Evolutionary conservation across 1,139 yeast genomes (phyloP), one percentile per base, ranked within the genome.

Genomic region (Scheffersomyces titani): DNA sequence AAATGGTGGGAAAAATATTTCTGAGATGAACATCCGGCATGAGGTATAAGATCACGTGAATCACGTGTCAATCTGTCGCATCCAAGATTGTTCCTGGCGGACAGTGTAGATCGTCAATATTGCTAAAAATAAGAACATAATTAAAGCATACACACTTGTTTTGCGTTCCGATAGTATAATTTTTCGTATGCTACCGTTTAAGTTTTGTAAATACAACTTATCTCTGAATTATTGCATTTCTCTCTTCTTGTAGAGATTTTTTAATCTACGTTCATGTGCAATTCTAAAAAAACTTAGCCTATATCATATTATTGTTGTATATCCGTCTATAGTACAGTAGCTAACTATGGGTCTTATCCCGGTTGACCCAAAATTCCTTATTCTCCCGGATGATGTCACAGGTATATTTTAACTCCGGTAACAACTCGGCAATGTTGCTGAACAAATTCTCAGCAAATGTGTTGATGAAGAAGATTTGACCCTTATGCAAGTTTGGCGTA

Each of bases 381-480:
- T 84, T 84, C 55, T 72, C 75, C 54, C 71, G 69, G 30, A 84
- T 76, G 50, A 82, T 80, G 22, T 78, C 80, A 53, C 80, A 70
- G 48, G 90, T 76, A 65, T 82, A 89, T 54, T 72, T 69, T 61
- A 89, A 73, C 57, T 83, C 84, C 1, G 90, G 89, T 54, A 88
- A 77, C 40, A 82, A 77, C 48, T 79, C 79, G 24, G 84, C 81
- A 44, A 92, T 83, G 63, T 86, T 87, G 54, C 76, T 74, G 72
- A 92, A 93, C 68, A 92, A 83, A 54, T 87, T 88, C 62, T 81
- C 85, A 9, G 97, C 98, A 80, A 90, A 92, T 21, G 91, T 85
- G 65, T 84, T 81, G 58, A 92, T 92, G 77, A 93, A 93, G 68
- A 90, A 92, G 19, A 90, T 72, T 73, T 93, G 98, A n/a, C 96